Evolutionary conservation across 2,329 filamentous ascomycete species (phyloP).

Genomic region (Aspergillus sp.): DNA sequence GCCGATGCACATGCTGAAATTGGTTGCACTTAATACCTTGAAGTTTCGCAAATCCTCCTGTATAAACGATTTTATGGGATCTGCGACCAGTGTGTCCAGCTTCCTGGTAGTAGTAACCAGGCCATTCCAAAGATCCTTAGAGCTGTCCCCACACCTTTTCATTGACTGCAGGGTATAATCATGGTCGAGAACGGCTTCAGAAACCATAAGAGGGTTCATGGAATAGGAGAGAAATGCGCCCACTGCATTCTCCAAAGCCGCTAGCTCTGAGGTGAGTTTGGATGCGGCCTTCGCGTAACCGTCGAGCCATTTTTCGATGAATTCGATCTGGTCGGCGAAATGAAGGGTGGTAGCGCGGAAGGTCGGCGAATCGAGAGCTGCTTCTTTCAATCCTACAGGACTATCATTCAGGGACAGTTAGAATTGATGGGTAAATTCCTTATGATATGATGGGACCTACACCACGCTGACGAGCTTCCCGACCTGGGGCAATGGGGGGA

Average conservation of each 20-base stretch:
- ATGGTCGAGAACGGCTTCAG: conserved; percentile 84
- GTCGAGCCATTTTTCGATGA: conserved; percentile 88
- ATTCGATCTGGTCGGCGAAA: conserved; percentile 87
- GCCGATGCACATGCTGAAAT: conserved; percentile 2
- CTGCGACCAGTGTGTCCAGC: conserved; percentile 70
- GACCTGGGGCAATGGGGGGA: conserved; percentile 33
- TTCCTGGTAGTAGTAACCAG: conserved; percentile 69
- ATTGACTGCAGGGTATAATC: conserved; percentile 90
- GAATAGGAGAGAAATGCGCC: conserved; percentile 71
- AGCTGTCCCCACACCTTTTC: conserved; percentile 77
- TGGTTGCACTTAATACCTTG: conserved; percentile 47
- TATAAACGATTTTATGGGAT: conserved; percentile 77
- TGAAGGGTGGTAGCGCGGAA: conserved; percentile 84
- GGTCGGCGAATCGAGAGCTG: conserved; percentile 90
- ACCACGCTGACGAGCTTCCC: conserved; percentile 45
- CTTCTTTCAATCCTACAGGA: conserved; percentile 87
- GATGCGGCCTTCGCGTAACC: conserved; percentile 60
- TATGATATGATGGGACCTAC: conserved; percentile 21
- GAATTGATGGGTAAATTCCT: conserved; percentile 1
- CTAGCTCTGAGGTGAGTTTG: conserved; percentile 61
- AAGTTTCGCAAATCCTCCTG: conserved; percentile 75
- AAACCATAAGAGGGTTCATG: conserved; percentile 66
- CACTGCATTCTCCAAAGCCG: conserved; percentile 72
- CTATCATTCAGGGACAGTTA: conserved; percentile 31
- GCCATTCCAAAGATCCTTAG: conserved; percentile 81